Evolutionary conservation across 2,329 filamentous ascomycete species (phyloP).

Genomic region (Fusarium sp.): DNA sequence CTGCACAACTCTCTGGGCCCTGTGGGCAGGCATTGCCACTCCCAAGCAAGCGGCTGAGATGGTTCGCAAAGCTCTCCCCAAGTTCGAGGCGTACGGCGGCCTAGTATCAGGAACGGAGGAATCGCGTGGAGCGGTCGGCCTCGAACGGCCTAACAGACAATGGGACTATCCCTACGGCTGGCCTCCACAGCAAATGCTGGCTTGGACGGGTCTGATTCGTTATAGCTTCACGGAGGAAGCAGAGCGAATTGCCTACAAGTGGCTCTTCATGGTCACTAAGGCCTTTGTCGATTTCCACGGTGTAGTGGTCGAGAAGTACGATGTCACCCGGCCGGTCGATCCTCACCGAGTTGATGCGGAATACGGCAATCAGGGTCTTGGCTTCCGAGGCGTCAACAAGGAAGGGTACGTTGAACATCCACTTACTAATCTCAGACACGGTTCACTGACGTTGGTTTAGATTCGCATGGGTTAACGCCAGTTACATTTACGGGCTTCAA

Average conservation of each 20-base stretch:
- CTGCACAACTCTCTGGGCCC: constrained; percentile 94
- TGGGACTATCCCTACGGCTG: constrained; percentile 99
- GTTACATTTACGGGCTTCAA: constrained; percentile 92
- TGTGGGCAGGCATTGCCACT: constrained; percentile 92
- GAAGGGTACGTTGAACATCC: constrained; percentile 75
- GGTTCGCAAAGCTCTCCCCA: constrained; percentile 82
- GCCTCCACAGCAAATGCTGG: constrained; percentile 98
- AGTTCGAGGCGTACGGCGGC: constrained; percentile 88
- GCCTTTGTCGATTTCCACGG: constrained; percentile 99
- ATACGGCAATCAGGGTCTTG: constrained; percentile 94
- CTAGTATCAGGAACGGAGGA: constrained; percentile 89
- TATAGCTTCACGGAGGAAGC: constrained; percentile 94
- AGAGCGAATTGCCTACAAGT: constrained; percentile 91
- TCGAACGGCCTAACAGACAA: constrained; percentile 91
- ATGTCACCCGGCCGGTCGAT: constrained; percentile 89
- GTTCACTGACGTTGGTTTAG: constrained; percentile 58
- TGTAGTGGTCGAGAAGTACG: constrained; percentile 98
- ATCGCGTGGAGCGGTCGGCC: constrained; percentile 81
- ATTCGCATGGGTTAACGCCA: constrained; percentile 99
- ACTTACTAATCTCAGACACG: neutral
- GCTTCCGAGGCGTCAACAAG: constrained; percentile 94
- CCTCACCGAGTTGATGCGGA: constrained; percentile 96
- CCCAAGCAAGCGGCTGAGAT: constrained; percentile 87
- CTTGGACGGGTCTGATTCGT: constrained; percentile 90
- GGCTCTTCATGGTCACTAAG: constrained; percentile 98